These are phyloP conservation scores for Pichia sp. DNA, from an alignment of 1,139 yeast species.

Conservation along the genomic window DNA sequence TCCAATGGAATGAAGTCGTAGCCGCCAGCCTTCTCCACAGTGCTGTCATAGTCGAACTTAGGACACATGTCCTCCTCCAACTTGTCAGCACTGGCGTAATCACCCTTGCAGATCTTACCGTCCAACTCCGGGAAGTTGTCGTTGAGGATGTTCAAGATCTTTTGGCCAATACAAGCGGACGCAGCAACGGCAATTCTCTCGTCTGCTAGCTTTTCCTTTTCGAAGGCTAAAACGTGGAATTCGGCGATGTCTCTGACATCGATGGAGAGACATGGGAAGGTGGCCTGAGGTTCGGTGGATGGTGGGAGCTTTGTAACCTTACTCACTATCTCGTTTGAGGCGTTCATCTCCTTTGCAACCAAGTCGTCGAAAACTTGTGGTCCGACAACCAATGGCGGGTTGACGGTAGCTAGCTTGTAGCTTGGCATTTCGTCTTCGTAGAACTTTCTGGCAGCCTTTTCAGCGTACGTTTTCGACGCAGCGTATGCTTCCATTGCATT, in stretches of 20 bases:
- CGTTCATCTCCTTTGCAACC: background rate
- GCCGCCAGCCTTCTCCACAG: background rate
- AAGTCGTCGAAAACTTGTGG: background rate
- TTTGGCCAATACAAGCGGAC: conserved; percentile 37
- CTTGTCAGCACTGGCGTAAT: conserved; percentile 28
- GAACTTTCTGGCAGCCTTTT: conserved; percentile 52
- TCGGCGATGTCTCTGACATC: conserved; percentile 38
- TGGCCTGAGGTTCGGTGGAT: background rate
- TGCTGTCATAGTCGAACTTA: background rate
- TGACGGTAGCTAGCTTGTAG: conserved; percentile 27
- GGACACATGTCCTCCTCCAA: background rate
- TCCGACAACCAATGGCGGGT: background rate
- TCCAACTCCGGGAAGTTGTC: conserved; percentile 37
- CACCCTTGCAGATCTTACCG: conserved; percentile 37
- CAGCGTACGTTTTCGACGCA: conserved; percentile 51
- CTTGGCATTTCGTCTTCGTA: conserved; percentile 35
- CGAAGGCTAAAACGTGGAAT: conserved; percentile 39
- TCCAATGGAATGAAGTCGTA: background rate
- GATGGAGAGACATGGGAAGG: background rate
- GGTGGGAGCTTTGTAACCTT: background rate
- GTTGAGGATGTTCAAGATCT: conserved; percentile 36
- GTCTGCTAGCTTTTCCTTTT: conserved; percentile 32
- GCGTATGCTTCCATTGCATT: conserved; percentile 35
- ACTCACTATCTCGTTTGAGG: background rate
- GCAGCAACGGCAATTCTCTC: conserved; percentile 40